Evolutionary conservation across 345 rosid genomes (phyloP).

Genomic region (Rubroshorea leprosula): DNA sequence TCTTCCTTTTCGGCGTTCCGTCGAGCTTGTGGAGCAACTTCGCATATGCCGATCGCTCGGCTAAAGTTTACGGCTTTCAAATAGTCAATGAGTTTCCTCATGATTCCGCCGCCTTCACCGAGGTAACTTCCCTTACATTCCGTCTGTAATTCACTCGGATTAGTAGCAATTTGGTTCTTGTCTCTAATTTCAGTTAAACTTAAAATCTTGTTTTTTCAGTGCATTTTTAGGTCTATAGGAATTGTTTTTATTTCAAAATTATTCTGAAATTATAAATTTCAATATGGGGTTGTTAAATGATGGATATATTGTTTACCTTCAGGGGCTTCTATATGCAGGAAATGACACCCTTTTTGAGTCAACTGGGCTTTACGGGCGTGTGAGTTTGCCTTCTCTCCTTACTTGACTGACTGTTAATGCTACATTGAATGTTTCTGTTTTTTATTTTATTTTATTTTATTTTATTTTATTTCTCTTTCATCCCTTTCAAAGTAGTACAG

Average conservation of each 20-base stretch:
- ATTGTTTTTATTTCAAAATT: too few species aligned
- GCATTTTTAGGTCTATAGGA: too few species aligned
- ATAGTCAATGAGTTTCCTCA: slow-evolving; percentile 62
- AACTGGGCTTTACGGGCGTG: slow-evolving; percentile 61
- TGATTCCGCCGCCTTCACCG: slow-evolving; percentile 64
- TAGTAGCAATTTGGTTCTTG: not conserved
- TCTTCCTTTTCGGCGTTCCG: slow-evolving; percentile 35
- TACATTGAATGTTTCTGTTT: not conserved
- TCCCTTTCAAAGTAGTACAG: not conserved
- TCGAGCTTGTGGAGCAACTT: slow-evolving; percentile 21
- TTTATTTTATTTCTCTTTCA: not conserved
- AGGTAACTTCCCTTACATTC: slow-evolving; percentile 30
- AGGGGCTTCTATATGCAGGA: slow-evolving; percentile 85
- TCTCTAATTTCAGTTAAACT: not conserved
- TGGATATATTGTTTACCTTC: slow-evolving; percentile 17
- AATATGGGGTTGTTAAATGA: not conserved
- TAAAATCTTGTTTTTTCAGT: too few species aligned
- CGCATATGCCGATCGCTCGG: slow-evolving; percentile 1
- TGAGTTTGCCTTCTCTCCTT: slow-evolving; percentile 16
- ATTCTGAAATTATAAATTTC: too few species aligned
- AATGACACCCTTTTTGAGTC: slow-evolving; percentile 79
- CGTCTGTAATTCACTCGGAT: not conserved
- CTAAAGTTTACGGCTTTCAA: slow-evolving; percentile 33
- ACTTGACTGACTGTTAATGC: not conserved
- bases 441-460: too few species aligned